Percentiles rank a stretch among this genome's conserved stretches.
These are phyloP conservation scores for Phytopythium helicoides DNA, from an alignment of 352 stramenopile genomes.

Conservation along the genomic window DNA sequence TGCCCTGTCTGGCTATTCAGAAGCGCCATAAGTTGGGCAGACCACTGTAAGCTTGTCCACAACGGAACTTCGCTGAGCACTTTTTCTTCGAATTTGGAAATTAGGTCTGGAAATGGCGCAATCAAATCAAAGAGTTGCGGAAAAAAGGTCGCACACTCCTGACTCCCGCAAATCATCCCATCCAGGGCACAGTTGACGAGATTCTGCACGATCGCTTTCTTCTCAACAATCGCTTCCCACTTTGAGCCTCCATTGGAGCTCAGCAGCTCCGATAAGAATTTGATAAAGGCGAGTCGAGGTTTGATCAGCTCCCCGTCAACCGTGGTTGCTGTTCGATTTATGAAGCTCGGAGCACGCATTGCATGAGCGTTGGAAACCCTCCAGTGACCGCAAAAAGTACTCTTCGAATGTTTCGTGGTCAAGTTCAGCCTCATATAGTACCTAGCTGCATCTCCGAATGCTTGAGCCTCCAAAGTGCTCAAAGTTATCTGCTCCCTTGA, in stretches of 20 bases:
- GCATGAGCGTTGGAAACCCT: conserved; percentile 55
- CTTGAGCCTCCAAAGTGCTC: conserved; percentile 58
- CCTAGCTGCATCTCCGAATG: conserved; percentile 54
- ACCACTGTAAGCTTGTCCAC: conserved; percentile 83
- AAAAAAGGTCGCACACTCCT: conserved; percentile 75
- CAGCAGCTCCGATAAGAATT: conserved; percentile 68
- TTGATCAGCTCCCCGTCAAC: conserved; percentile 22
- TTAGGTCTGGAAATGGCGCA: conserved; percentile 43
- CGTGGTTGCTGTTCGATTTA: too few relatives aligned
- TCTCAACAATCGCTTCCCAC: conserved; percentile 37
- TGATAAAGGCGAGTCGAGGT: conserved; percentile 58
- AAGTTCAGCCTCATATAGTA: conserved; percentile 58
- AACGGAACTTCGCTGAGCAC: conserved; percentile 51
- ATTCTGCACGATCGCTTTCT: conserved; percentile 35
- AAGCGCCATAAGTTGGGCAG: conserved; percentile 73
- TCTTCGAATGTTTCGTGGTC: conserved; percentile 43
- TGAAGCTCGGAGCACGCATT: conserved; percentile 5
- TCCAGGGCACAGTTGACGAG: conserved; percentile 61
- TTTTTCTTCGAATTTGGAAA: conserved; percentile 37
- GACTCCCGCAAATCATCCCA: conserved; percentile 58
- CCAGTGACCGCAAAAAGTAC: conserved; percentile 52
- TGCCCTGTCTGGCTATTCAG: conserved; percentile 50
- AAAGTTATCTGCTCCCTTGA: conserved; percentile 48
- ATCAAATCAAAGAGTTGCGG: conserved; percentile 69
- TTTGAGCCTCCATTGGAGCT: conserved; percentile 32